phyloP scores from a whole-genome alignment of 441 rosid species.

The Populus hybrid region DNA sequence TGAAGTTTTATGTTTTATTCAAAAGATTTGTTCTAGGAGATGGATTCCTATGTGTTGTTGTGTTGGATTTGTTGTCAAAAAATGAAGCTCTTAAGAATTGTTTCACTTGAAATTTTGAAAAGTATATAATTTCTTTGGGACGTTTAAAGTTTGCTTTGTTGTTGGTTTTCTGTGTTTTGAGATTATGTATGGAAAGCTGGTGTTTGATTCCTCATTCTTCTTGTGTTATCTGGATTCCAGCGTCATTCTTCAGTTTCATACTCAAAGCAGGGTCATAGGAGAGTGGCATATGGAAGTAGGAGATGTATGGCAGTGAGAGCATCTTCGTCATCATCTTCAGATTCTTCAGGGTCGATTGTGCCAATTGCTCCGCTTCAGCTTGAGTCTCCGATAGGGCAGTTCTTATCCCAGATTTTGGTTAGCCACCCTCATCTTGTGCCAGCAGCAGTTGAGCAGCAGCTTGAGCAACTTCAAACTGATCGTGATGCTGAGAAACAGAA shows the following conservation, averaged over 20 bases:
- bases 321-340: conserved; percentile 37
- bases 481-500: conserved; percentile 59
- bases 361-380: conserved; percentile 78
- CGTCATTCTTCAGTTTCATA: conserved; percentile 24
- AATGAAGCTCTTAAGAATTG: neutral
- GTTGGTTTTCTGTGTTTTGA: too few species aligned
- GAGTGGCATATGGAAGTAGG: conserved; percentile 32
- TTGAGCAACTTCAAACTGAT: conserved; percentile 84
- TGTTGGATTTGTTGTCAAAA: neutral
- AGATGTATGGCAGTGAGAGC: conserved; percentile 51
- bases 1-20: neutral
- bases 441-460: conserved; percentile 95
- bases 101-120: neutral
- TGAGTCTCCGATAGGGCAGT: conserved; percentile 83
- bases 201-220: neutral
- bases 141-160: neutral
- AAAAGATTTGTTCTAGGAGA: neutral
- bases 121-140: neutral
- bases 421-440: conserved; percentile 92
- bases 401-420: conserved; percentile 69
- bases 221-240: conserved; percentile 27
- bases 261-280: conserved; percentile 28
- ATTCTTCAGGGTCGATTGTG: conserved; percentile 37
- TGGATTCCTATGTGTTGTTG: neutral
- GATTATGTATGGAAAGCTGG: neutral